These are phyloP conservation scores for Candolleomyces aberdarensis DNA, from an alignment of 768 basidiomycete genomes.

Conservation along the genomic window DNA sequence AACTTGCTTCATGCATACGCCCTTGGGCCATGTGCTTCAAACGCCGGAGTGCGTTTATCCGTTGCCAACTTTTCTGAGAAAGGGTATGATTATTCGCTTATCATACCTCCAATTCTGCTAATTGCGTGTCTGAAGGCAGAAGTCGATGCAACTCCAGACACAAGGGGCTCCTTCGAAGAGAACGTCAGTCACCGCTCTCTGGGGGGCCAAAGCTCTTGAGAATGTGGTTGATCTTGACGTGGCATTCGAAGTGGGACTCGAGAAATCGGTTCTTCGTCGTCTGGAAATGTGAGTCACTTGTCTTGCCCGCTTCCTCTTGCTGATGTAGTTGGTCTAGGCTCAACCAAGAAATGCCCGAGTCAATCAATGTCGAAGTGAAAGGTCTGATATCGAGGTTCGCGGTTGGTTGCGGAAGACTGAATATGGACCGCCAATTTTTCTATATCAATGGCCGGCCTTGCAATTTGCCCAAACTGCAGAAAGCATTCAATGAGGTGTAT, in stretches of 20 bases:
- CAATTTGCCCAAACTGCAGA: slow-evolving; percentile 74
- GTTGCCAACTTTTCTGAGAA: slow-evolving; percentile 67
- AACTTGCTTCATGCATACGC: slow-evolving; percentile 84
- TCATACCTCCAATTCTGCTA: not conserved
- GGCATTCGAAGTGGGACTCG: slow-evolving; percentile 63
- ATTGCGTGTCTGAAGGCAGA: slow-evolving; percentile 40
- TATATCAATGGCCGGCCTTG: slow-evolving; percentile 93
- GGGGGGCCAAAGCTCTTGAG: slow-evolving; percentile 81
- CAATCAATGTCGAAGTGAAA: slow-evolving; percentile 49
- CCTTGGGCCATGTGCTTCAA: slow-evolving; percentile 77
- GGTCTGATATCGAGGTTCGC: slow-evolving; percentile 86
- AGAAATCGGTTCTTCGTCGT: slow-evolving; percentile 46
- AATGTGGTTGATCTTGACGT: slow-evolving; percentile 74
- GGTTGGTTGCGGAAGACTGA: slow-evolving; percentile 69
- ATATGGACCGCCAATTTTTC: slow-evolving; percentile 87
- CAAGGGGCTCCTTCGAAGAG: slow-evolving; percentile 61
- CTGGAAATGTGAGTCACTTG: slow-evolving; percentile 21
- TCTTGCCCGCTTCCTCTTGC: not conserved
- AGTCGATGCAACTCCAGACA: slow-evolving; percentile 69
- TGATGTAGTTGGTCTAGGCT: slow-evolving; percentile 7
- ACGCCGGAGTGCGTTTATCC: slow-evolving; percentile 67
- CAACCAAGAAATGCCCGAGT: slow-evolving; percentile 18
- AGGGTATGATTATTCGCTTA: slow-evolving; percentile 50
- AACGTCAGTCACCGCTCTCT: slow-evolving; percentile 68
- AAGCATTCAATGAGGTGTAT: slow-evolving; percentile 91